A percentile compares a stretch with the other conserved stretches of the same genome.
These are phyloP conservation scores for Beta macrorhiza DNA, from an alignment of 179 eudicot genomes.

Conservation along the genomic window DNA sequence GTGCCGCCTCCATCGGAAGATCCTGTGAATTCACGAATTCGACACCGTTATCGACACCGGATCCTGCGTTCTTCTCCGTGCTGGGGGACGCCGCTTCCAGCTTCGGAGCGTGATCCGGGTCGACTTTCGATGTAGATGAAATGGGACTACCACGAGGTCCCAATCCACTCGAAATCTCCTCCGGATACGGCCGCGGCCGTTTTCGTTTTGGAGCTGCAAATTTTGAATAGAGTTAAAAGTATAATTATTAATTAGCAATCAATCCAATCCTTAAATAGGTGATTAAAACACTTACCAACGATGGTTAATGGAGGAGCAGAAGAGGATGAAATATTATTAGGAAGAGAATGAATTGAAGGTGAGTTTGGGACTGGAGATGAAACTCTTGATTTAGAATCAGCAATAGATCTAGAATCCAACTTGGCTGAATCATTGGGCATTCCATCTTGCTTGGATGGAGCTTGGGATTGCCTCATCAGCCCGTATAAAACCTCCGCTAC, in stretches of 20 bases:
- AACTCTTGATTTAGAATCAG: slow-evolving; percentile 55
- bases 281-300: slow-evolving; percentile 46
- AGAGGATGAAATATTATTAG: slow-evolving; percentile 9
- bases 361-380: slow-evolving; percentile 56
- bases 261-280: background rate
- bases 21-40: slow-evolving; percentile 31
- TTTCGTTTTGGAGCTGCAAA: slow-evolving; percentile 83
- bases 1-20: background rate
- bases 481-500: slow-evolving; percentile 93
- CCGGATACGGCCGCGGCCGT: slow-evolving; percentile 52
- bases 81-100: slow-evolving; percentile 38
- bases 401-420: slow-evolving; percentile 44
- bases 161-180: slow-evolving; percentile 39
- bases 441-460: slow-evolving; percentile 53
- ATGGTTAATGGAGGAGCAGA: slow-evolving; percentile 43
- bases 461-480: slow-evolving; percentile 78
- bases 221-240: background rate
- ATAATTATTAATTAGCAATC: no score
- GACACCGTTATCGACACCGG: slow-evolving; percentile 39
- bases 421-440: slow-evolving; percentile 43
- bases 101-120: slow-evolving; percentile 49
- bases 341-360: no score
- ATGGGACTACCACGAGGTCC: slow-evolving; percentile 40
- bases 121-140: slow-evolving; percentile 41
- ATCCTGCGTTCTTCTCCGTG: slow-evolving; percentile 41